A percentile compares a stretch with the other conserved stretches of the same genome.
These are phyloP conservation scores for Heritiera fomes DNA, from an alignment of 345 rosid species.

Conservation along the genomic window DNA sequence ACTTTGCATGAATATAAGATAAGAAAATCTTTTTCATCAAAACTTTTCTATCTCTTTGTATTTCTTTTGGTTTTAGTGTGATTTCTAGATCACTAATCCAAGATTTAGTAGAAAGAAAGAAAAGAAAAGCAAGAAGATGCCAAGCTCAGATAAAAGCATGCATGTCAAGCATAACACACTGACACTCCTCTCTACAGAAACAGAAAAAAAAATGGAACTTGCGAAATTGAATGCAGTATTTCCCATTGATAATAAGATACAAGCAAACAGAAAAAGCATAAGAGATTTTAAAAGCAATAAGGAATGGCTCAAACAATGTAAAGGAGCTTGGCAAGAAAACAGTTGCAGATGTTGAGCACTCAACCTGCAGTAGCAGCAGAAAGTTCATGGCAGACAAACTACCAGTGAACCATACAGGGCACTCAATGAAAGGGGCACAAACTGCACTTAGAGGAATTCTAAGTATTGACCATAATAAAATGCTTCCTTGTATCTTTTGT, in stretches of 20 bases:
- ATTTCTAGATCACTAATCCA: too few species aligned
- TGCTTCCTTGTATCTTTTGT: background rate
- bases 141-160: background rate
- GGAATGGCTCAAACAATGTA: background rate
- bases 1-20: too few species aligned
- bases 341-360: background rate
- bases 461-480: background rate
- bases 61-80: too few species aligned
- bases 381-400: background rate
- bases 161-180: background rate
- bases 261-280: too few species aligned
- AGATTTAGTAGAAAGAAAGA: too few species aligned
- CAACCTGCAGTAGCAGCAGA: too few species aligned
- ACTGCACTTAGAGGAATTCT: background rate
- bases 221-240: background rate
- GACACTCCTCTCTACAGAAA: background rate
- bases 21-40: too few species aligned
- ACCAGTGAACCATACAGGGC: background rate
- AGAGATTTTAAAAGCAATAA: background rate
- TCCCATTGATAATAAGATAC: background rate
- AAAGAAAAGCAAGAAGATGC: background rate
- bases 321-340: background rate
- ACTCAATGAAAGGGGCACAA: background rate
- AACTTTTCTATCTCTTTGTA: too few species aligned
- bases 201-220: background rate